Evolutionary conservation across 768 basidiomycete genomes (phyloP).

Genomic region (Boletus patriciae): DNA sequence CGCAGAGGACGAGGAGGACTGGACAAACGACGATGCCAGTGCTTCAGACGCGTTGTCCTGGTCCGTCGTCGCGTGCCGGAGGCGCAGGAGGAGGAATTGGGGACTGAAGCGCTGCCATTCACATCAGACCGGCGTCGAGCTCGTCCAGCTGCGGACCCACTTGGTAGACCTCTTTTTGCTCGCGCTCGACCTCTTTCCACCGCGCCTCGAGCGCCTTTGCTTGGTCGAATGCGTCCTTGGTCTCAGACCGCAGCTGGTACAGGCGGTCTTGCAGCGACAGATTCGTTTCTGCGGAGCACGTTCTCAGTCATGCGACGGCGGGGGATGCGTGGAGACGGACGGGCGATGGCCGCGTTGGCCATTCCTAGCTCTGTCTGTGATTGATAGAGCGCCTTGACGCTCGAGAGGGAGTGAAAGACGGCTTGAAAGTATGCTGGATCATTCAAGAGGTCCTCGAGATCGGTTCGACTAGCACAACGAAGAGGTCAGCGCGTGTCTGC

Average conservation of each 20-base stretch:
- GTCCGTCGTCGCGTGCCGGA: conserved; percentile 83
- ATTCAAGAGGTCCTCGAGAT: conserved; percentile 83
- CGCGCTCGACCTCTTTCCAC: conserved; percentile 86
- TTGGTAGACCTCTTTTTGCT: conserved; percentile 88
- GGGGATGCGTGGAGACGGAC: conserved; percentile 46
- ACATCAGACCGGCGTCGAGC: conserved; percentile 10
- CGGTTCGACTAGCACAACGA: conserved; percentile 62
- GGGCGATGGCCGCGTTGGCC: conserved; percentile 85
- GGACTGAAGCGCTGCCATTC: conserved; percentile 72
- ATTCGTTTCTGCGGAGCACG: conserved; percentile 59
- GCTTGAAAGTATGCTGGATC: conserved; percentile 88
- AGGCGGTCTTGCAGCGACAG: conserved; percentile 73
- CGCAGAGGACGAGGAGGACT: conserved; percentile 46
- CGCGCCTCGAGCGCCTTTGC: conserved; percentile 77
- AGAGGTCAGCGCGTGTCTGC: conserved; percentile 8
- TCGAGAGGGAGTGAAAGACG: conserved; percentile 73
- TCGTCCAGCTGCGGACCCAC: conserved; percentile 39
- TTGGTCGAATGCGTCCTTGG: conserved; percentile 84
- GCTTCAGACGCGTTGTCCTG: conserved; percentile 90
- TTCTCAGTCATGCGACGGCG: conserved; percentile 5
- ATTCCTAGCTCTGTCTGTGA: conserved; percentile 75
- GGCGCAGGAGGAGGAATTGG: conserved; percentile 84
- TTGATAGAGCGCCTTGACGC: conserved; percentile 72
- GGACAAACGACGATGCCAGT: conserved; percentile 80
- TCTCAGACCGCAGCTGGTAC: conserved; percentile 74